Evolutionary conservation across 768 basidiomycete genomes (phyloP), one percentile per base, ranked within the genome.

Genomic region (Chalciporus pseudorubinellus): DNA sequence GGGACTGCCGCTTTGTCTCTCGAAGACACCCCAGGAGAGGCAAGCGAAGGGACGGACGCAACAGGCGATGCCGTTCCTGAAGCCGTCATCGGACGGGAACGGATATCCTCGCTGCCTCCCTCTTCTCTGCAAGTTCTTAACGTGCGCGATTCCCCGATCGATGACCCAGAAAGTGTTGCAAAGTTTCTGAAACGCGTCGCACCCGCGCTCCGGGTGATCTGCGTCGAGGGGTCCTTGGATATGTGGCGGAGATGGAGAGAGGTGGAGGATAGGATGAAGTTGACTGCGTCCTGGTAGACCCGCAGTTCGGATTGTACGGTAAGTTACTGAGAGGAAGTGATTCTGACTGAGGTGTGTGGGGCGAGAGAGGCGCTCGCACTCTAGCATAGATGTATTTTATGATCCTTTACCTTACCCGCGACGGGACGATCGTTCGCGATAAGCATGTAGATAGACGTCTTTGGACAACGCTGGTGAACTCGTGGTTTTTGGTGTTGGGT

Each of bases 201-300:
- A 1, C 67, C 67, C 4, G 52, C 50, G 7, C 44, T 70, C 56
- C 60, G 59, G 9, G 54, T 55, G 3, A 62, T 67, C 11, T 56
- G 53, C 36, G 62, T 66, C 12, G 65, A 66, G 20, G 65, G 61
- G 2, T 55, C 57, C 20, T 39, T 64, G 53, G 67, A 66, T 14
- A 57, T 64, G 46, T 67, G 62, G 65, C 57, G 42, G n/a, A 69
- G 52, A 19, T 66, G 65, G 65, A 54, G 59, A 36, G 64, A 65
- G 8, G 62, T 65, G 22, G 62, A 65, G 31, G 51, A 62, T 20
- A 50, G 52, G 33, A 63, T 63, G 54, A 57, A 51, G 33, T 44
- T 59, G 47, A 21, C 24, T 1, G 53, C 40, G 22, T 28, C 47
- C 10, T 52, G 39, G 34, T 51, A 29, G 42, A 11, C n/a, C 34